Percentiles rank a stretch among this genome's conserved stretches.
These are phyloP conservation scores for Xylaria sp. DNA, from an alignment of 2,329 filamentous ascomycete genomes.

Conservation along the genomic window DNA sequence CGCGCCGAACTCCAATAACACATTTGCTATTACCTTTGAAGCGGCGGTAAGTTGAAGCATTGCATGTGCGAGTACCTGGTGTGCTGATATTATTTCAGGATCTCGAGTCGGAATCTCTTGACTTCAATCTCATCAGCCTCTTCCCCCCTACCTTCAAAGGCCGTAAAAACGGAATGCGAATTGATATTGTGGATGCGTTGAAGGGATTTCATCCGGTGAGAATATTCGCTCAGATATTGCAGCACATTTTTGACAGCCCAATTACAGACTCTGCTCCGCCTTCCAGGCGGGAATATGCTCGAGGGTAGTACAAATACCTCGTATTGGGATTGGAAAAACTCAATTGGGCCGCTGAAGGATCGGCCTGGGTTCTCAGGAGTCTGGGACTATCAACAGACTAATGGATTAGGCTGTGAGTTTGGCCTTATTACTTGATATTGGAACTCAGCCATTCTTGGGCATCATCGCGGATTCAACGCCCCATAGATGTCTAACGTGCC, in stretches of 20 bases:
- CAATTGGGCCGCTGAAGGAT: slow-evolving; percentile 63
- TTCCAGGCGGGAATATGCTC: slow-evolving; percentile 74
- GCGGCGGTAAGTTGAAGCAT: slow-evolving; percentile 45
- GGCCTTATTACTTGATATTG: too few relatives aligned
- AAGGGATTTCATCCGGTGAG: slow-evolving; percentile 62
- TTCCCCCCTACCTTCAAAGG: slow-evolving; percentile 71
- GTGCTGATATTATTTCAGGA: slow-evolving; percentile 44
- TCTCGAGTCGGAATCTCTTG: slow-evolving; percentile 56
- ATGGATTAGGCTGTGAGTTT: slow-evolving; percentile 63
- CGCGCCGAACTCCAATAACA: slow-evolving; percentile 66
- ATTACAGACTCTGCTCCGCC: slow-evolving; percentile 65
- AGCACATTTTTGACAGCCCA: slow-evolving; percentile 15
- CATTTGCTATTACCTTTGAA: slow-evolving; percentile 66
- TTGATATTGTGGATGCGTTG: slow-evolving; percentile 65
- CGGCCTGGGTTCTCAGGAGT: slow-evolving; percentile 66
- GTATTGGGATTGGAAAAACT: slow-evolving; percentile 65
- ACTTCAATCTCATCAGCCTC: slow-evolving; percentile 69
- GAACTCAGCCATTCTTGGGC: not conserved
- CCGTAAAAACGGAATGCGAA: slow-evolving; percentile 66
- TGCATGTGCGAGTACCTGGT: too few relatives aligned
- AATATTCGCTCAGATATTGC: not conserved
- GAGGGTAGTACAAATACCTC: slow-evolving; percentile 58
- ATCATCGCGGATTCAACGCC: not conserved
- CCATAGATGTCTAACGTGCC: not conserved
- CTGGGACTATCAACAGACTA: slow-evolving; percentile 71